Conservation (phyloP, 164 flowering plant species). For the Magnolia sinica region DNA sequence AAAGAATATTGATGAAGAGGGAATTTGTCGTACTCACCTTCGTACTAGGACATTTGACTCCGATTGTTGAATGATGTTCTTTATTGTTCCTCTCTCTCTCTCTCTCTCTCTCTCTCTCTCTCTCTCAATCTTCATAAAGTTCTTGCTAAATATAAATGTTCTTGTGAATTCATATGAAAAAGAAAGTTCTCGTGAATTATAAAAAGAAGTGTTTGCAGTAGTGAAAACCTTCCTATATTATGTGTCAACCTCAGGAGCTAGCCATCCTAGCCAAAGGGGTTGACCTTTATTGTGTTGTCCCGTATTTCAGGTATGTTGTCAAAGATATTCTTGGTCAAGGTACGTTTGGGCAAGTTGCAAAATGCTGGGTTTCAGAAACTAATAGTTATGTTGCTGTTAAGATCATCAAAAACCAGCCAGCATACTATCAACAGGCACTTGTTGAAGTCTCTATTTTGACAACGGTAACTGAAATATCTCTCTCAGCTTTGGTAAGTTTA, state of each 20-base stretch:
- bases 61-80: too few species aligned
- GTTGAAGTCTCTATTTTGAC: conserved; percentile 93
- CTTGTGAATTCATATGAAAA: neutral
- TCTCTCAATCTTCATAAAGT: neutral
- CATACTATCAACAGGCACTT: conserved; percentile 94
- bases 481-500: neutral
- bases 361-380: conserved; percentile 85
- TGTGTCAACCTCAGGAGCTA: neutral
- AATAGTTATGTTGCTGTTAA: conserved; percentile 85
- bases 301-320: conserved; percentile 63
- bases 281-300: conserved; percentile 1
- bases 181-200: neutral
- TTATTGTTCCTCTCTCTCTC: too few species aligned
- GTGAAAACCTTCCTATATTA: neutral
- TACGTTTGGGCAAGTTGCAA: conserved; percentile 99
- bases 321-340: conserved; percentile 99
- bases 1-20: too few species aligned
- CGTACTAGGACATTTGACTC: too few species aligned
- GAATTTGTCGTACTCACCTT: too few species aligned
- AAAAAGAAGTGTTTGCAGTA: neutral
- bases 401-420: conserved; percentile 92
- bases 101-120: too few species aligned
- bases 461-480: conserved; percentile 40
- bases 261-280: neutral
- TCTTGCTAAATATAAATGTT: neutral